Evolutionary conservation across 257 asterid genomes (phyloP).

Genomic region (Lantana camara): DNA sequence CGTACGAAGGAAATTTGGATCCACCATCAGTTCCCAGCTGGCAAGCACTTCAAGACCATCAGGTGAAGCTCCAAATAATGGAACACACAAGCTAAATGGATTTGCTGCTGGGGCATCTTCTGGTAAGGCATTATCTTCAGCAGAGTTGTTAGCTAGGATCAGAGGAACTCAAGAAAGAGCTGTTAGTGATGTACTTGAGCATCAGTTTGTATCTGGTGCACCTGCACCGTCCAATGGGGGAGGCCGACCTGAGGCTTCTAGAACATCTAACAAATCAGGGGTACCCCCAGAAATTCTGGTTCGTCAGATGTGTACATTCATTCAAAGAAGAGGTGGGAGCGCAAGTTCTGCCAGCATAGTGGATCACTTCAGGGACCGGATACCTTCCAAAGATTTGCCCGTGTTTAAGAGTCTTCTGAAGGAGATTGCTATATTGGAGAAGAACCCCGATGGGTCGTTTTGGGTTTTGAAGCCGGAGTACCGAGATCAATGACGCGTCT

Average conservation of each 20-base stretch:
- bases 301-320: constrained; percentile 85
- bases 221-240: constrained; percentile 42
- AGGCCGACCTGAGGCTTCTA: constrained; percentile 42
- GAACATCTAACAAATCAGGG: constrained; percentile 35
- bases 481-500: constrained; percentile 42
- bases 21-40: constrained; percentile 59
- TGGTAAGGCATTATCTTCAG: constrained; percentile 86
- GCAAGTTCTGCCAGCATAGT: constrained; percentile 77
- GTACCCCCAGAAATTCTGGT: constrained; percentile 83
- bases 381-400: constrained; percentile 83
- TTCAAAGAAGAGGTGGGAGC: constrained; percentile 77
- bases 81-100: constrained; percentile 39
- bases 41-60: constrained; percentile 44
- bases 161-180: constrained; percentile 72
- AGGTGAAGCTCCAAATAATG: constrained; percentile 33
- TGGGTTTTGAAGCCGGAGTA: constrained; percentile 87
- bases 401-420: constrained; percentile 84
- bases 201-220: constrained; percentile 58
- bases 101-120: constrained; percentile 73
- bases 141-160: constrained; percentile 71
- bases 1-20: constrained; percentile 71
- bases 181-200: constrained; percentile 67
- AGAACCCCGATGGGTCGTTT: constrained; percentile 55
- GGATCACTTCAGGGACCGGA: constrained; percentile 67
- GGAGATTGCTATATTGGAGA: constrained; percentile 88